Conservation (phyloP, 1,284 basidiomycete species). For the Ceratobasidium sp. region DNA sequence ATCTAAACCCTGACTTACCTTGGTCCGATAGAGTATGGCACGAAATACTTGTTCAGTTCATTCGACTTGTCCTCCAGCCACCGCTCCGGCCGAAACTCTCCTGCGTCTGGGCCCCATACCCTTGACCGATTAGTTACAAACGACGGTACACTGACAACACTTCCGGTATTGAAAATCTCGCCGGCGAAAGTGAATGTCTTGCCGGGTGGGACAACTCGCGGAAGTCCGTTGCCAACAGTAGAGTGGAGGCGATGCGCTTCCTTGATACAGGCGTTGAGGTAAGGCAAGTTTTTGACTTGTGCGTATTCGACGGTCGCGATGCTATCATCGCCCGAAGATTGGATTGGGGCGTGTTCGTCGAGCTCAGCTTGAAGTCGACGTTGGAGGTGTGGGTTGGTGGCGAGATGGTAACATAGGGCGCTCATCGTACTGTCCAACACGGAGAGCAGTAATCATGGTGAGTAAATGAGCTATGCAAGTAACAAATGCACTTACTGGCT, state of each 20-base stretch:
- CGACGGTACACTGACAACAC: constrained; percentile 41
- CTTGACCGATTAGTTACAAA: background rate
- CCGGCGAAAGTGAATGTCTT: background rate
- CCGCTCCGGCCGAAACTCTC: constrained; percentile 48
- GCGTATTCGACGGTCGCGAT: constrained; percentile 36
- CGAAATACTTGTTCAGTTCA: constrained; percentile 71
- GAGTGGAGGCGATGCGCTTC: constrained; percentile 45
- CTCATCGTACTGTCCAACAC: background rate
- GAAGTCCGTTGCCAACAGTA: constrained; percentile 45
- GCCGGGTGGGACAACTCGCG: constrained; percentile 35
- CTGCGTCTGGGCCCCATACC: background rate
- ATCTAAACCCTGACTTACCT: constrained; percentile 47
- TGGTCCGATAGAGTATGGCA: constrained; percentile 66
- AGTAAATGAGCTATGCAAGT: background rate
- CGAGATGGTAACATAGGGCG: background rate
- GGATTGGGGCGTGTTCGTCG: background rate
- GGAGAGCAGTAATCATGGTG: background rate
- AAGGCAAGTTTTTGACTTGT: constrained; percentile 41
- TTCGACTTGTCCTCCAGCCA: constrained; percentile 64
- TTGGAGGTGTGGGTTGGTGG: background rate
- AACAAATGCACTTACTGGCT: background rate
- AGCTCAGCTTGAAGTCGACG: background rate
- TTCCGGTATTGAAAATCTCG: constrained; percentile 34
- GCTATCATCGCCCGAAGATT: background rate
- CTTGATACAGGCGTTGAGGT: constrained; percentile 46